A percentile compares a stretch with the other conserved stretches of the same genome.
phyloP scores from a whole-genome alignment of 2,329 filamentous ascomycete species.

The Fusarium tuaranense region DNA sequence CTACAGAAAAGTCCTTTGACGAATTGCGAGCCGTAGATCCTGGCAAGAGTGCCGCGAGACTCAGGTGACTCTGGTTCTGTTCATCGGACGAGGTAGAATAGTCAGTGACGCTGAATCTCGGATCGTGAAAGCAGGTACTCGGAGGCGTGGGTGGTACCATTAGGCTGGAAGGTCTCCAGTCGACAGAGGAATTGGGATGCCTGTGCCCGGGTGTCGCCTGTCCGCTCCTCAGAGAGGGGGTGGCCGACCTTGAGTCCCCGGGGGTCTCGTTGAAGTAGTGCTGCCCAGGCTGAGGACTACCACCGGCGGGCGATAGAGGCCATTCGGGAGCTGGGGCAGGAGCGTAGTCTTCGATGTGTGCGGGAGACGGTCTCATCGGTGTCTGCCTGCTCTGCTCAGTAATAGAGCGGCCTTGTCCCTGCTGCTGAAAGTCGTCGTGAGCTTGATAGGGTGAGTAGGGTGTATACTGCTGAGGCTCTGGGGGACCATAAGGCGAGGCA shows the following conservation, averaged over 20 bases:
- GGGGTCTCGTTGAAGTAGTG: constrained; percentile 43
- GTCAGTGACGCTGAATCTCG: constrained; percentile 36
- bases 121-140: constrained; percentile 24
- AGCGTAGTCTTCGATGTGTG: constrained; percentile 40
- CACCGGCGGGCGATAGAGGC: constrained; percentile 38
- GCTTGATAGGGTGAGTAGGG: constrained; percentile 36
- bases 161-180: constrained; percentile 46
- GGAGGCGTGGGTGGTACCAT: constrained; percentile 39
- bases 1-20: constrained; percentile 46
- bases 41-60: constrained; percentile 54
- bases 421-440: constrained; percentile 40
- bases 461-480: constrained; percentile 21
- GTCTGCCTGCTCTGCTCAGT: constrained; percentile 36
- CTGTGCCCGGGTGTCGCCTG: constrained; percentile 37
- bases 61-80: constrained; percentile 58
- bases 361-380: constrained; percentile 30
- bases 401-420: constrained; percentile 36
- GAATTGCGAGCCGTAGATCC: constrained; percentile 42
- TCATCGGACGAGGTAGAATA: constrained; percentile 23
- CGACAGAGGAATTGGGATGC: constrained; percentile 42
- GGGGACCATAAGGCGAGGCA: constrained; percentile 39
- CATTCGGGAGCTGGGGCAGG: constrained; percentile 38
- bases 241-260: constrained; percentile 42
- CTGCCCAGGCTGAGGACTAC: constrained; percentile 30
- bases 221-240: constrained; percentile 43